phyloP scores from a whole-genome alignment of 2,329 filamentous ascomycete species.

The Colletotrichum tanaceti region DNA sequence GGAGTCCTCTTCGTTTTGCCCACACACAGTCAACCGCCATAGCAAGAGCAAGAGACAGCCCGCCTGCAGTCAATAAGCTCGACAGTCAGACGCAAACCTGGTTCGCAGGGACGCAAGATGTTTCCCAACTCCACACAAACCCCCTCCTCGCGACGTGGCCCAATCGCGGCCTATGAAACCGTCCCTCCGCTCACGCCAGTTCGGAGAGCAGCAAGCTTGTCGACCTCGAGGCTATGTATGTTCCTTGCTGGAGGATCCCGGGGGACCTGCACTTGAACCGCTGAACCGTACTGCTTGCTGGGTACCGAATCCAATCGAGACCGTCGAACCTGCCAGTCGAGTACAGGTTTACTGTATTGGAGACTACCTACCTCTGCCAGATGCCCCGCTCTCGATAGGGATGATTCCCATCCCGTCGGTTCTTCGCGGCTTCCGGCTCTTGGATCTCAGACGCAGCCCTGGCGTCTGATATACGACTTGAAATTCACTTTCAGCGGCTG shows the following conservation, averaged over 20 bases:
- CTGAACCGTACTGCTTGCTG: conserved; percentile 22
- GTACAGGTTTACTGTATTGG: no score
- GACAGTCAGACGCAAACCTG: conserved; percentile 20
- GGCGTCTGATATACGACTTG: conserved; percentile 16
- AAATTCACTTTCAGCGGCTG: background rate
- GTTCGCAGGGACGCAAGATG: conserved; percentile 16
- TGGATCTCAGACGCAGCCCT: background rate
- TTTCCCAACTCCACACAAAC: conserved; percentile 15
- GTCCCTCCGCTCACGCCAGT: background rate
- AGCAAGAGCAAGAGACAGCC: background rate
- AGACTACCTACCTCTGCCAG: background rate
- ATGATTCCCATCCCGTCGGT: conserved; percentile 6
- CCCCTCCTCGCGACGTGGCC: conserved; percentile 13
- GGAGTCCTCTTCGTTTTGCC: conserved; percentile 7
- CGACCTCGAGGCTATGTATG: conserved; percentile 15
- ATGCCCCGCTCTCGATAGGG: conserved; percentile 1
- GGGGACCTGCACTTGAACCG: conserved; percentile 34
- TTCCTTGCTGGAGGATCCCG: conserved; percentile 26
- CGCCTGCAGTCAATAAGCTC: background rate
- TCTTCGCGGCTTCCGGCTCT: background rate
- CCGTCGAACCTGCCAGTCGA: conserved; percentile 3
- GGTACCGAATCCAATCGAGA: conserved; percentile 1
- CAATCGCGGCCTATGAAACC: conserved; percentile 16
- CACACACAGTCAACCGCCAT: conserved; percentile 1
- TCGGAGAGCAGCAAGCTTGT: background rate